Evolutionary conservation across 768 basidiomycete genomes (phyloP).

Genomic region (Cubamyces lactineus): DNA sequence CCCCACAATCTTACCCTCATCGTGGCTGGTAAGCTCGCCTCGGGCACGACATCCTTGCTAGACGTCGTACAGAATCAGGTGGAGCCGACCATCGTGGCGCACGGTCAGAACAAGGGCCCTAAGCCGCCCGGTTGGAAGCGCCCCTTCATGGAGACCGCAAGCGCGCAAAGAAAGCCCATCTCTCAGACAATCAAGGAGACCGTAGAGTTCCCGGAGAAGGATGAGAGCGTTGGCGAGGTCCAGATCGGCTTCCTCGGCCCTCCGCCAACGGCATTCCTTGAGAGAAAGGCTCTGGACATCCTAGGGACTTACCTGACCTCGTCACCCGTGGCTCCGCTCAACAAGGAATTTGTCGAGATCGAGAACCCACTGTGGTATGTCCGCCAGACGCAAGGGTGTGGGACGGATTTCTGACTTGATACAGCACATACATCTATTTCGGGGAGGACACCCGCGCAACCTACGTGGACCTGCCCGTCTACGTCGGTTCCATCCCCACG

Average conservation of each 20-base stretch:
- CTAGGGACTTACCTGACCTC: slow-evolving; percentile 89
- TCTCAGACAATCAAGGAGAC: slow-evolving; percentile 56
- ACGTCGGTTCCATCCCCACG: slow-evolving; percentile 81
- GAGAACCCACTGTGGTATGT: slow-evolving; percentile 85
- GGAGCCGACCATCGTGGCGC: slow-evolving; percentile 78
- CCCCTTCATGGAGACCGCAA: slow-evolving; percentile 89
- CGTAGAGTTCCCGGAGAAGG: slow-evolving; percentile 95
- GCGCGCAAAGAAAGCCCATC: slow-evolving; percentile 61
- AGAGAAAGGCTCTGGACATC: slow-evolving; percentile 83
- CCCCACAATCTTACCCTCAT: slow-evolving; percentile 93
- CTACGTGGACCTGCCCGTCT: slow-evolving; percentile 71
- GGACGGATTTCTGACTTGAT: slow-evolving; percentile 8
- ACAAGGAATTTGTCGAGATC: slow-evolving; percentile 92
- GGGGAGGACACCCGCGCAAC: slow-evolving; percentile 76
- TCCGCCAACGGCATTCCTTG: slow-evolving; percentile 67
- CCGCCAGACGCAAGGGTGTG: not conserved
- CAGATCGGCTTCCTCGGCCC: slow-evolving; percentile 79
- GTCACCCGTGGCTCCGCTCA: slow-evolving; percentile 77
- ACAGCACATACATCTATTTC: slow-evolving; percentile 85
- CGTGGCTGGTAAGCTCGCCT: slow-evolving; percentile 84
- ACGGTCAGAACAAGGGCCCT: slow-evolving; percentile 71
- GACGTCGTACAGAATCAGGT: slow-evolving; percentile 80
- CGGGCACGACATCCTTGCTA: slow-evolving; percentile 74
- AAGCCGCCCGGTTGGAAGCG: slow-evolving; percentile 86
- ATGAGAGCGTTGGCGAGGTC: slow-evolving; percentile 92